Evolutionary conservation across 345 rosid genomes (phyloP), one percentile per base, ranked within the genome.

Genomic region (Eucalyptus curtisii): DNA sequence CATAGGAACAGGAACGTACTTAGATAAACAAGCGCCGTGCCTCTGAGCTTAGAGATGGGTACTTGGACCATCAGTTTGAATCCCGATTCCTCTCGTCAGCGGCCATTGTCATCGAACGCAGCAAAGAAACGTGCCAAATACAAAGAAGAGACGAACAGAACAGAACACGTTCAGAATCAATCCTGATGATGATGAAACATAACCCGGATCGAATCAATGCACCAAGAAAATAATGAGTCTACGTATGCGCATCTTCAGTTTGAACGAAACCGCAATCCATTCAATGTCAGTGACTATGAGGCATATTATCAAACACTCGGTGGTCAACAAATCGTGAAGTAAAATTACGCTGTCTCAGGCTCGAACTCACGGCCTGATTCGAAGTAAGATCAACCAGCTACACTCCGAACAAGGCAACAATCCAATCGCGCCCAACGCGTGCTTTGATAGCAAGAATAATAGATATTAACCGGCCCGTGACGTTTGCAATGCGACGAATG

Each of bases 1-100:
- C 19, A 49, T 49, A 0, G 52, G 52, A 49, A 49, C 19, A 2
- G 19, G 0, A 2, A 49, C 50, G 5, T 49, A 49, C 16, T 49
- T 49, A 6, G 6, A 49, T 49, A 49, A 49, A 49, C 7, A 49
- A 5, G 50, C 17, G 50, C 50, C 50, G 50, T 13, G 50, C 50
- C 16, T 49, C 50, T 1, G 50, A 49, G 2, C 16, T 49, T 49
- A 13, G 50, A 49, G 50, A 49, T 6, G 6, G 50, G 2, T 13
- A 1, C 50, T 49, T 49, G 50, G 50, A 49, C 50, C 50, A 49
- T 49, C 17, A 49, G 0, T 24, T 55, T 55, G 27, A 55, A 55
- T 55, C 1, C 61, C 30, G 13, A 55, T 9, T 55, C 61, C 61
- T 55, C 61, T 55, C 30, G 25, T 55, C 30, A 24, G 30, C 0